These are phyloP conservation scores for Piper betle DNA, from an alignment of 164 flowering plant species.

Conservation along the genomic window DNA sequence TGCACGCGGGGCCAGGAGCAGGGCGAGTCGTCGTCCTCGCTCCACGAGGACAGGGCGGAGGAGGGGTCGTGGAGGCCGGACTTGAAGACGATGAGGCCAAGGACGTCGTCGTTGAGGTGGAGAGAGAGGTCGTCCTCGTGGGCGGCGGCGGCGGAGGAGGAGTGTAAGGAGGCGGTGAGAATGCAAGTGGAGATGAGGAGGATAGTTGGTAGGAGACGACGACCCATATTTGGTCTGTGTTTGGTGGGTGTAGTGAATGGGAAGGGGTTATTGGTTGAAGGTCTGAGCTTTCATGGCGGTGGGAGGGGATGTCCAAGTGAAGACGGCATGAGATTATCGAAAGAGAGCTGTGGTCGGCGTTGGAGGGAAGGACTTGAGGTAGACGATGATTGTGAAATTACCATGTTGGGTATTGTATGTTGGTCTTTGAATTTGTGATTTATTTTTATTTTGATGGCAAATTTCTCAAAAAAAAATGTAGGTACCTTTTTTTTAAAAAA, in stretches of 20 bases:
- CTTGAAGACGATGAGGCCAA: conserved; percentile 85
- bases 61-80: conserved; percentile 47
- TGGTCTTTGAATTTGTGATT: no score
- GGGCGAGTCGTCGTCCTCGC: conserved; percentile 63
- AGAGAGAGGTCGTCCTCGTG: conserved; percentile 6
- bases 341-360: background rate
- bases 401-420: background rate
- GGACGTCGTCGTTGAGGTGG: conserved; percentile 64
- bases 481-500: no score
- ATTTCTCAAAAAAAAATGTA: no score
- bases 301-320: background rate
- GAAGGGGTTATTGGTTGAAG: background rate
- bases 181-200: background rate
- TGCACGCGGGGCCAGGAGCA: conserved; percentile 59
- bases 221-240: background rate
- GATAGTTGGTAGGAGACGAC: background rate
- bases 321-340: background rate
- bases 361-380: no score
- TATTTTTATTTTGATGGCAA: no score
- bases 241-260: no score
- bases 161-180: background rate
- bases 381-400: background rate
- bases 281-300: background rate
- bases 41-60: conserved; percentile 52
- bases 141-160: conserved; percentile 7